These are phyloP conservation scores for Graphilbum ipis-grandicollis DNA, from an alignment of 2,329 filamentous ascomycete genomes.

Conservation along the genomic window DNA sequence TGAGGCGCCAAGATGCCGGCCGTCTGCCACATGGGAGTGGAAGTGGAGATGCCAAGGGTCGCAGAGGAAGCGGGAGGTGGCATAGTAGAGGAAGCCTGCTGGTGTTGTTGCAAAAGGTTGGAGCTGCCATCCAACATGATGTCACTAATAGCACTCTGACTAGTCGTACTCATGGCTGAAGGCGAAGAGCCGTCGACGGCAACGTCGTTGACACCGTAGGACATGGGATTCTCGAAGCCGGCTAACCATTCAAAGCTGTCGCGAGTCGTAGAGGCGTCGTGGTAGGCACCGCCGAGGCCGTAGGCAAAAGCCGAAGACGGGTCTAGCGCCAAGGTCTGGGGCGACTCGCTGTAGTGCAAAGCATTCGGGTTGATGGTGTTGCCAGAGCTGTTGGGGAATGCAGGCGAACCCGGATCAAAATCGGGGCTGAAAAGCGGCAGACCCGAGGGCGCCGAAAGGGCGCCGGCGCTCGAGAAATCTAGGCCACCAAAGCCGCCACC, in stretches of 20 bases:
- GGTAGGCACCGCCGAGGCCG: constrained; percentile 12
- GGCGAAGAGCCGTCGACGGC: constrained; percentile 87
- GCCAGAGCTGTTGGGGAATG: constrained; percentile 52
- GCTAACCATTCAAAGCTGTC: constrained; percentile 70
- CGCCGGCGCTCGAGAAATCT: constrained; percentile 37
- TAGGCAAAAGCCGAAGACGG: constrained; percentile 21
- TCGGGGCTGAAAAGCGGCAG: constrained; percentile 45
- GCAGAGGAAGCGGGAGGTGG: constrained; percentile 30
- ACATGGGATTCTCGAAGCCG: constrained; percentile 63
- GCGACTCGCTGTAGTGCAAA: constrained; percentile 66
- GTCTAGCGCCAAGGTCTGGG: constrained; percentile 48
- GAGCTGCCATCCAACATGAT: constrained; percentile 74
- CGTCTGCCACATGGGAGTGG: constrained; percentile 46
- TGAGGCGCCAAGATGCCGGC: constrained; percentile 48
- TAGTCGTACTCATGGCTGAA: constrained; percentile 87
- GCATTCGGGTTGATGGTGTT: constrained; percentile 55
- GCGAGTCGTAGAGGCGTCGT: constrained; percentile 21
- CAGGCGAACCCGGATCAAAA: constrained; percentile 50
- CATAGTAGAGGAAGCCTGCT: constrained; percentile 22
- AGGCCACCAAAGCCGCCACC: constrained; percentile 44
- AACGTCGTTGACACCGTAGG: constrained; percentile 41
- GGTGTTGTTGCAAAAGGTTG: constrained; percentile 24
- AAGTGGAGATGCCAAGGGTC: constrained; percentile 13
- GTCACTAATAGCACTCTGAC: constrained; percentile 81
- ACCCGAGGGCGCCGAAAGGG: constrained; percentile 63